Evolutionary conservation across 1,139 yeast species (phyloP).

Genomic region (Hansenula anomala): DNA sequence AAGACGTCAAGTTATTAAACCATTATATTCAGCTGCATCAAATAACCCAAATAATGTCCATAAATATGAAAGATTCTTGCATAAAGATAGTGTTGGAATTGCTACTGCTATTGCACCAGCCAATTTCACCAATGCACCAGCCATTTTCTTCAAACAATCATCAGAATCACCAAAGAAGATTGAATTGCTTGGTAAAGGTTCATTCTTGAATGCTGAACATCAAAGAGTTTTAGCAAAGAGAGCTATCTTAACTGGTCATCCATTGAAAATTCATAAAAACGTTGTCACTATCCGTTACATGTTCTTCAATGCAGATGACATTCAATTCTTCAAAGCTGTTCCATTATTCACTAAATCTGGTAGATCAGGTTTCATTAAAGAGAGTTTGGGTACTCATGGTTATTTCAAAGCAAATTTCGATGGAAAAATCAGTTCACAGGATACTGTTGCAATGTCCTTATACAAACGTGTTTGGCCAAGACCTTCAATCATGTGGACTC

Average conservation of each 20-base stretch:
- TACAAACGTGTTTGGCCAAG: constrained; percentile 93
- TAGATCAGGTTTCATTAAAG: constrained; percentile 89
- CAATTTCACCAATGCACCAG: constrained; percentile 76
- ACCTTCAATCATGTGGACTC: constrained; percentile 28
- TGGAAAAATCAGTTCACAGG: constrained; percentile 86
- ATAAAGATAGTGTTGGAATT: constrained; percentile 66
- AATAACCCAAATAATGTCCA: constrained; percentile 81
- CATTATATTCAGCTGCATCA: constrained; percentile 77
- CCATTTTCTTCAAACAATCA: constrained; percentile 56
- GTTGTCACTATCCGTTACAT: constrained; percentile 93
- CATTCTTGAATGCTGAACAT: constrained; percentile 83
- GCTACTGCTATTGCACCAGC: constrained; percentile 94
- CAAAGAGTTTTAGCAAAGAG: constrained; percentile 84
- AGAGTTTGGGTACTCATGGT: constrained; percentile 96
- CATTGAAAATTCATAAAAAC: constrained; percentile 89
- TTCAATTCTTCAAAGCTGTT: constrained; percentile 84
- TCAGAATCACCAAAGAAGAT: constrained; percentile 38
- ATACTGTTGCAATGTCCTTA: constrained; percentile 88
- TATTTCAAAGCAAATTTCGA: constrained; percentile 95
- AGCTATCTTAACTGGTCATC: constrained; percentile 87
- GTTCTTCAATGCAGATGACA: constrained; percentile 93
- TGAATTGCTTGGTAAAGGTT: constrained; percentile 83
- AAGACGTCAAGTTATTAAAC: constrained; percentile 80
- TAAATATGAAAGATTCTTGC: constrained; percentile 79
- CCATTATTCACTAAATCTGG: constrained; percentile 93